phyloP scores from a whole-genome alignment of 345 rosid genomes.

The Linum lewisii region DNA sequence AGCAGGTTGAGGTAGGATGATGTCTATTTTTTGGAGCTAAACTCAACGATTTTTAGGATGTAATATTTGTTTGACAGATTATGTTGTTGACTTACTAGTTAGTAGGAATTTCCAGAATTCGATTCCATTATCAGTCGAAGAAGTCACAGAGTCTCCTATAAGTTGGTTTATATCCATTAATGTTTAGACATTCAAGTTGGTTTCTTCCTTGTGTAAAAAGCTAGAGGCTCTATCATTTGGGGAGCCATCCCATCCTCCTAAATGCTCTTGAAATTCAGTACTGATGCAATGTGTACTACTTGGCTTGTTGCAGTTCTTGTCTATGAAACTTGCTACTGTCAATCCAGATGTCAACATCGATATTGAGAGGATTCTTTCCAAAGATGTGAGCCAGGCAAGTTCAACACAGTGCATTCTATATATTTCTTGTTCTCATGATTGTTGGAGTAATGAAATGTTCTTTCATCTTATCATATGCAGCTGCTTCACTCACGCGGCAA shows the following conservation, averaged over 20 bases:
- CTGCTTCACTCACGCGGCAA: constrained; percentile 50
- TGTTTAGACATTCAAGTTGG: constrained; percentile 3
- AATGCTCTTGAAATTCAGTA: not conserved
- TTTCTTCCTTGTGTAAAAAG: not conserved
- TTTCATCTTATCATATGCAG: constrained; percentile 21
- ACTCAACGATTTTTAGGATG: not conserved
- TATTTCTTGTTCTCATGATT: not conserved
- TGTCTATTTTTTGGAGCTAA: not conserved
- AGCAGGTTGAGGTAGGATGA: constrained; percentile 95
- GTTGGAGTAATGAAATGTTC: not conserved
- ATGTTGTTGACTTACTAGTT: not conserved
- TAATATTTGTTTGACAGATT: not conserved
- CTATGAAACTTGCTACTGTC: constrained; percentile 96
- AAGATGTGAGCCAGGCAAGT: constrained; percentile 52
- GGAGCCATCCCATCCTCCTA: not conserved
- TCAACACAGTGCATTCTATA: constrained; percentile 6
- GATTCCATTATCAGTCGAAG: not conserved
- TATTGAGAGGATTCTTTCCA: constrained; percentile 61
- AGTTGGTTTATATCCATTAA: not conserved
- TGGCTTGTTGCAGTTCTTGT: constrained; percentile 55
- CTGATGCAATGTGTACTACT: not conserved
- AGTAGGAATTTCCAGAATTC: not conserved
- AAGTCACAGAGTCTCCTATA: too few species aligned
- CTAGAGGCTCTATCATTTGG: not conserved
- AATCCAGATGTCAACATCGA: constrained; percentile 69